phyloP scores from a whole-genome alignment of 1,284 basidiomycete genomes.

The Mrakiaceae sp. region DNA sequence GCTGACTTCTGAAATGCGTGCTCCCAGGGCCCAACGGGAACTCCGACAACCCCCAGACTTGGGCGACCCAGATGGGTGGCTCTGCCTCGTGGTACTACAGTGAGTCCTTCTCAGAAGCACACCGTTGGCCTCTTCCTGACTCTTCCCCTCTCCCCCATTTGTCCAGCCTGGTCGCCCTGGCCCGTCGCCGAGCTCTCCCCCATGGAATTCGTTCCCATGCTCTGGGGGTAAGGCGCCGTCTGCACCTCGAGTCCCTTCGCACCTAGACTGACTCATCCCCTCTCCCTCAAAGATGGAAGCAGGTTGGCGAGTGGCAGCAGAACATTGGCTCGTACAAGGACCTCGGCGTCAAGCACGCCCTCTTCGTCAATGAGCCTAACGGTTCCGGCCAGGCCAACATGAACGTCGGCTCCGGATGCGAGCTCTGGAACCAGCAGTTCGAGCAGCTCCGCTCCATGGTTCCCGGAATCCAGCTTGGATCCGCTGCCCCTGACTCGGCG shows the following conservation, averaged over 20 bases:
- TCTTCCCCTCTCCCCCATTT: constrained; percentile 4
- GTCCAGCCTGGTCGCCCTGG: constrained; percentile 25
- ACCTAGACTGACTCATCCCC: constrained; percentile 22
- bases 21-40: constrained; percentile 44
- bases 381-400: constrained; percentile 53
- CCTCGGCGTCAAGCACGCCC: constrained; percentile 43
- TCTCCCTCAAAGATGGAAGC: constrained; percentile 19
- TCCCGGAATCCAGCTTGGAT: constrained; percentile 42
- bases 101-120: constrained; percentile 25
- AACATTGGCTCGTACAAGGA: constrained; percentile 30
- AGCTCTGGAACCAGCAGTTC: constrained; percentile 53
- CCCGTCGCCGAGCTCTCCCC: constrained; percentile 37
- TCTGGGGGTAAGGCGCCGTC: constrained; percentile 44
- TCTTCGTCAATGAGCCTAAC: constrained; percentile 67
- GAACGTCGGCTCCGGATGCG: constrained; percentile 40
- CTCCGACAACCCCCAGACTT: constrained; percentile 41
- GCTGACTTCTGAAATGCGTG: neutral
- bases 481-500: constrained; percentile 56
- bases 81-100: constrained; percentile 28
- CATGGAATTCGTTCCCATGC: constrained; percentile 50
- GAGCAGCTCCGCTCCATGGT: constrained; percentile 47
- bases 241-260: neutral
- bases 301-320: constrained; percentile 26
- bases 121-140: too few relatives aligned
- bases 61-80: constrained; percentile 34